Percentiles rank a stretch among this genome's conserved stretches.
Conservation (phyloP, 768 basidiomycete genomes). For the Hemileccinum rubropunctum region DNA sequence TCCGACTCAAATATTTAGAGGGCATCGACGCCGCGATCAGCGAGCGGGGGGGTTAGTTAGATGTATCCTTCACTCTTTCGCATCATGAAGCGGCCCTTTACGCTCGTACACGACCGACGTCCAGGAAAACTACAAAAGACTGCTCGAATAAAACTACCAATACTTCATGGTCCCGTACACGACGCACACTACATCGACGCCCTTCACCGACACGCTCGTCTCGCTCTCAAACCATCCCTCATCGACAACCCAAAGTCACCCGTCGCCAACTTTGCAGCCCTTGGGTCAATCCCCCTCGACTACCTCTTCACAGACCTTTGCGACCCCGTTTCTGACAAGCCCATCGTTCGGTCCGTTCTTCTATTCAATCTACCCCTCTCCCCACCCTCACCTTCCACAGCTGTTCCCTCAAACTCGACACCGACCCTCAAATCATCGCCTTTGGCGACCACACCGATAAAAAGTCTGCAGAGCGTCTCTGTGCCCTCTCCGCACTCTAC, state of each 20-base stretch:
- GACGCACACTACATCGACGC: constrained; percentile 33
- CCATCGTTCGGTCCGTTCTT: constrained; percentile 24
- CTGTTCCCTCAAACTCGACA: constrained; percentile 26
- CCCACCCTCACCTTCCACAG: constrained; percentile 10
- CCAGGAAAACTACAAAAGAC: background rate
- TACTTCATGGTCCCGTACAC: constrained; percentile 34
- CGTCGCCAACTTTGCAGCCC: constrained; percentile 40
- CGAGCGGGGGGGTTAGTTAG: too few species aligned
- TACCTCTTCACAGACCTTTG: constrained; percentile 15
- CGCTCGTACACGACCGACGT: background rate
- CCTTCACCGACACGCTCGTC: constrained; percentile 12
- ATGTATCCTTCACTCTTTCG: too few species aligned
- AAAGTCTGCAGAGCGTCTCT: constrained; percentile 71
- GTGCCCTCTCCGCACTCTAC: constrained; percentile 69
- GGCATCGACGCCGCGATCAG: constrained; percentile 46
- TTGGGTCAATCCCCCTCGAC: constrained; percentile 9
- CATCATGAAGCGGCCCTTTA: constrained; percentile 13
- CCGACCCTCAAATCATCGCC: constrained; percentile 44
- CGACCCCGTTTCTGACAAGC: constrained; percentile 9
- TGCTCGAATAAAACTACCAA: constrained; percentile 13
- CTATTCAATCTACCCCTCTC: background rate
- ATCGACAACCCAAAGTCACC: constrained; percentile 52
- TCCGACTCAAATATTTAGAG: constrained; percentile 73
- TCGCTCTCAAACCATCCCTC: constrained; percentile 28
- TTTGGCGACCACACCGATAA: constrained; percentile 58